Evolutionary conservation across 805 yeast genomes (phyloP).

Genomic region (Lachancea sp.): DNA sequence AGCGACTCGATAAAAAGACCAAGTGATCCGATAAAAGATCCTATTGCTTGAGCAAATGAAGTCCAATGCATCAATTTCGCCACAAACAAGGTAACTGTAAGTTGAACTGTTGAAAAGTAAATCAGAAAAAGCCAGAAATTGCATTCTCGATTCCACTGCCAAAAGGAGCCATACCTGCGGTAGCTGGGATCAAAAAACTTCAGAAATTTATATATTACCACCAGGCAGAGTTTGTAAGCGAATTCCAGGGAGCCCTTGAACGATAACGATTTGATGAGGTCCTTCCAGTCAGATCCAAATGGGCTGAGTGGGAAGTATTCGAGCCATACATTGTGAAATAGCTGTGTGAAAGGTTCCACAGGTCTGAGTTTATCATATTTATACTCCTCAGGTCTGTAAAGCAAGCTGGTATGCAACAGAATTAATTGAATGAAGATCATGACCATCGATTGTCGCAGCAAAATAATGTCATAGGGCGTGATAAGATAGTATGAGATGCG

Average conservation of each 20-base stretch:
- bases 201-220: constrained; percentile 37
- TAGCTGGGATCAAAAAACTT: constrained; percentile 67
- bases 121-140: constrained; percentile 59
- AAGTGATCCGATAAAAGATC: constrained; percentile 46
- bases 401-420: constrained; percentile 56
- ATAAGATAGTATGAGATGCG: constrained; percentile 72
- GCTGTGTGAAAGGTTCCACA: constrained; percentile 28
- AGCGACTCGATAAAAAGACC: constrained; percentile 69
- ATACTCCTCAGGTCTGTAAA: constrained; percentile 45
- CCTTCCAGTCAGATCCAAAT: constrained; percentile 29
- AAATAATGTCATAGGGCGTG: constrained; percentile 73
- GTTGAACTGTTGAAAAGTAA: constrained; percentile 38
- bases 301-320: constrained; percentile 28
- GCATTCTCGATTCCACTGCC: constrained; percentile 75
- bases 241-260: constrained; percentile 21
- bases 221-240: constrained; percentile 22
- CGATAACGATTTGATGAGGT: constrained; percentile 19
- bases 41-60: constrained; percentile 49
- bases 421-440: constrained; percentile 77
- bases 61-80: constrained; percentile 36
- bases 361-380: constrained; percentile 35
- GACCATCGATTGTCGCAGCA: constrained; percentile 71
- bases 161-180: constrained; percentile 58
- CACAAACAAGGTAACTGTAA: constrained; percentile 28
- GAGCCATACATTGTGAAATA: constrained; percentile 31